Evolutionary conservation across 345 rosid genomes (phyloP).

Genomic region (Cardamine chenopodiifolia): DNA sequence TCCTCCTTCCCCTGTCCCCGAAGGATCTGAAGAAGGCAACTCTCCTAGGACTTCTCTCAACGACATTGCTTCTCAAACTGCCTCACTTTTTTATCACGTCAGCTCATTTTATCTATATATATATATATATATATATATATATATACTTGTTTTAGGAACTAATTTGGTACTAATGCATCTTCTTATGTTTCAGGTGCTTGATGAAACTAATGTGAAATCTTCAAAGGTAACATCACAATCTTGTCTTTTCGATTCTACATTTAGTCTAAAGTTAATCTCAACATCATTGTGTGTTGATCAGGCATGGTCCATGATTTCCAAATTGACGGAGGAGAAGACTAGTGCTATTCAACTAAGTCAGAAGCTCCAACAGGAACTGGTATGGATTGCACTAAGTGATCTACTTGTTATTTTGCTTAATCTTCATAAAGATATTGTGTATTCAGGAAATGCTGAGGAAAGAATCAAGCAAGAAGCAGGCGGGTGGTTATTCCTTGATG

Average conservation of each 20-base stretch:
- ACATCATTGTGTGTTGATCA: constrained; percentile 34
- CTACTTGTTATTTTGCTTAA: neutral
- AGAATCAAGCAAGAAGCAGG: constrained; percentile 50
- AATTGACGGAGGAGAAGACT: constrained; percentile 76
- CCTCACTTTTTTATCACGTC: constrained; percentile 54
- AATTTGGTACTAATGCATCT: neutral
- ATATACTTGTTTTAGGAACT: too few species aligned
- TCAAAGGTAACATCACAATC: constrained; percentile 51
- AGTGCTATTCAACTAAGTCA: constrained; percentile 62
- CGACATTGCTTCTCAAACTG: constrained; percentile 51
- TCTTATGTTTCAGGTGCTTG: constrained; percentile 54
- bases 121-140: too few species aligned
- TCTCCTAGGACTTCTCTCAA: constrained; percentile 59
- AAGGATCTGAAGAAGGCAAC: constrained; percentile 87
- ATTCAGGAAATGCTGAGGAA: constrained; percentile 66
- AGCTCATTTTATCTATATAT: constrained; percentile 29
- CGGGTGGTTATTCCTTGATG: constrained; percentile 52
- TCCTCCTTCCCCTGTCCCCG: constrained; percentile 91
- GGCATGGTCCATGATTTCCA: constrained; percentile 77
- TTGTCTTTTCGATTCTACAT: neutral
- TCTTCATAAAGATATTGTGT: neutral
- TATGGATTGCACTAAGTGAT: constrained; percentile 33
- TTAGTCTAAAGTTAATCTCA: neutral
- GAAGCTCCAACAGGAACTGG: constrained; percentile 74
- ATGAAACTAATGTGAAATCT: constrained; percentile 58